Conservation (phyloP, 345 rosid genomes). For the Salix brachista region DNA sequence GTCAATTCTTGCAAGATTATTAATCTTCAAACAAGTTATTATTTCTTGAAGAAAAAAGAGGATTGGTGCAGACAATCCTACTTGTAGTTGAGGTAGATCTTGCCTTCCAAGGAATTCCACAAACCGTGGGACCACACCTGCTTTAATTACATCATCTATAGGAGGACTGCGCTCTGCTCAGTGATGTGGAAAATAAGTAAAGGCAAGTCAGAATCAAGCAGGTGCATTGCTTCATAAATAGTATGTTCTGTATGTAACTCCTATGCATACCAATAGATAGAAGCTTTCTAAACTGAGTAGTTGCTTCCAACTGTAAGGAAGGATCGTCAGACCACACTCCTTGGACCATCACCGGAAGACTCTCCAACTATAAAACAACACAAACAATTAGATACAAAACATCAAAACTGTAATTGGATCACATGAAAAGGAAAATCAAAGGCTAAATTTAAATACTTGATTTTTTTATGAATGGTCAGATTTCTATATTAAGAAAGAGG, state of each 20-base stretch:
- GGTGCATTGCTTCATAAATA: neutral
- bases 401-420: neutral
- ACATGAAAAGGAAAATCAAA: neutral
- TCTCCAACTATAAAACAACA: conserved; percentile 19
- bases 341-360: conserved; percentile 25
- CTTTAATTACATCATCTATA: conserved; percentile 37
- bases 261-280: conserved; percentile 20
- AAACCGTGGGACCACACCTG: conserved; percentile 41
- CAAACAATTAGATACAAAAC: neutral
- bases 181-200: neutral
- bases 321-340: conserved; percentile 30
- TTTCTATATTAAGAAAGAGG: too few relatives aligned
- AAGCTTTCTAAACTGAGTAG: conserved; percentile 30
- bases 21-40: neutral
- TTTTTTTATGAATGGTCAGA: too few relatives aligned
- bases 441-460: too few relatives aligned
- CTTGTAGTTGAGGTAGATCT: conserved; percentile 34
- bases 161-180: conserved; percentile 41
- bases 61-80: conserved; percentile 5
- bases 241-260: neutral
- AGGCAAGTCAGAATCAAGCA: neutral
- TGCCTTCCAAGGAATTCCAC: conserved; percentile 34
- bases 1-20: neutral
- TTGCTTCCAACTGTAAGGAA: conserved; percentile 18
- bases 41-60: neutral